Percentiles rank a stretch among this genome's conserved stretches.
phyloP scores from a whole-genome alignment of 768 basidiomycete species.

The Crepidotus variabilis region DNA sequence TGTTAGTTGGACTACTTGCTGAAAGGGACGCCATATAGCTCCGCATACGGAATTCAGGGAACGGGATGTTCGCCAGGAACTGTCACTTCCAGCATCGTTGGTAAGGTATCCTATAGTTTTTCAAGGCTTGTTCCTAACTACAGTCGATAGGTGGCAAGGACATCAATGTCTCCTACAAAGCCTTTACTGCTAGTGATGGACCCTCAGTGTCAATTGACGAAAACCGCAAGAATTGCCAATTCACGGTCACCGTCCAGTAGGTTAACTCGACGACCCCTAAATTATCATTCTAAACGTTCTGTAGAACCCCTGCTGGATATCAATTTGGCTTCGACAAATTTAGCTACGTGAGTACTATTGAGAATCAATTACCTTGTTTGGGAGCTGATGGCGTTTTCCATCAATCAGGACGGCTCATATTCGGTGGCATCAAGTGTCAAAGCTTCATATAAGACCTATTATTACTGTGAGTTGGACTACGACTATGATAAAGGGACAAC shows the following conservation, averaged over 20 bases:
- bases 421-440: constrained; percentile 14
- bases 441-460: constrained; percentile 12
- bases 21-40: neutral
- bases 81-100: constrained; percentile 8
- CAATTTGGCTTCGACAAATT: constrained; percentile 20
- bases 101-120: constrained; percentile 1
- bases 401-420: constrained; percentile 14
- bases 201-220: constrained; percentile 11
- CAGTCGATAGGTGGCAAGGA: constrained; percentile 8
- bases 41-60: constrained; percentile 8
- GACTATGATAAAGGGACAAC: neutral
- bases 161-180: constrained; percentile 12
- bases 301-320: constrained; percentile 17
- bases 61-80: constrained; percentile 16
- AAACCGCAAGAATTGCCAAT: constrained; percentile 16
- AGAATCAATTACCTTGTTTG: neutral
- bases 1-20: neutral
- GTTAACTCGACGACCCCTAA: neutral
- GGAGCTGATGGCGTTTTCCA: neutral
- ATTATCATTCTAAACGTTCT: neutral
- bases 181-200: constrained; percentile 16
- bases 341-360: constrained; percentile 8
- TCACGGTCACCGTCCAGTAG: constrained; percentile 18
- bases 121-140: neutral
- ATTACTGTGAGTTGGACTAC: constrained; percentile 12